Evolutionary conservation across 495 filamentous ascomycete genomes (phyloP).

Genomic region (Aspergillus funiculosus): DNA sequence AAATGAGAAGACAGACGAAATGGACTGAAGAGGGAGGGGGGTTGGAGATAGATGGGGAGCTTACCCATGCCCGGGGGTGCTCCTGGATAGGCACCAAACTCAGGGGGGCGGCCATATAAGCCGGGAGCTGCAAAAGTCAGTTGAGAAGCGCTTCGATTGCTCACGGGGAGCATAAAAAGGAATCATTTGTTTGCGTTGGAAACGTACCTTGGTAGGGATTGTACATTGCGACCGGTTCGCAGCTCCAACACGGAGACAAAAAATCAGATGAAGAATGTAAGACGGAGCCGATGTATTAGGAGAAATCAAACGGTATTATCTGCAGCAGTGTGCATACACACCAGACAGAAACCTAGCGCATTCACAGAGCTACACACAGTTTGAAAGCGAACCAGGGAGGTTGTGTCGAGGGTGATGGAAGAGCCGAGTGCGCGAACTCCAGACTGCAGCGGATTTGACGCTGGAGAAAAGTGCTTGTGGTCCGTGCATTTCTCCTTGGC

Average conservation of each 20-base stretch:
- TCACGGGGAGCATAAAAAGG: too few species aligned
- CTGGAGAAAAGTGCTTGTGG: constrained; percentile 15
- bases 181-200: background rate
- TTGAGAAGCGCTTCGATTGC: background rate
- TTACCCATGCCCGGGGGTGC: constrained; percentile 85
- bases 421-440: background rate
- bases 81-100: constrained; percentile 67
- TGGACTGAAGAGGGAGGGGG: constrained; percentile 3
- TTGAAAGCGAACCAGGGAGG: background rate
- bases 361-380: background rate
- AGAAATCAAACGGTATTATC: background rate
- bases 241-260: constrained; percentile 9
- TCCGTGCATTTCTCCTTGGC: constrained; percentile 13
- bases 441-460: constrained; percentile 12
- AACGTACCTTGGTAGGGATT: constrained; percentile 68
- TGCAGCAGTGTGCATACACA: background rate
- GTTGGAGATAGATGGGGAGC: too few species aligned
- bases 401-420: background rate
- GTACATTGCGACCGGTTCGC: constrained; percentile 49
- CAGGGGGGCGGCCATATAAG: constrained; percentile 65
- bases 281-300: too few species aligned
- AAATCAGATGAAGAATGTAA: background rate
- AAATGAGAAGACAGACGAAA: background rate
- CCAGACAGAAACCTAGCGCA: background rate
- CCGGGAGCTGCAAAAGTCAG: constrained; percentile 38